Conservation (phyloP, 345 rosid species). For the Lumnitzera racemosa region DNA sequence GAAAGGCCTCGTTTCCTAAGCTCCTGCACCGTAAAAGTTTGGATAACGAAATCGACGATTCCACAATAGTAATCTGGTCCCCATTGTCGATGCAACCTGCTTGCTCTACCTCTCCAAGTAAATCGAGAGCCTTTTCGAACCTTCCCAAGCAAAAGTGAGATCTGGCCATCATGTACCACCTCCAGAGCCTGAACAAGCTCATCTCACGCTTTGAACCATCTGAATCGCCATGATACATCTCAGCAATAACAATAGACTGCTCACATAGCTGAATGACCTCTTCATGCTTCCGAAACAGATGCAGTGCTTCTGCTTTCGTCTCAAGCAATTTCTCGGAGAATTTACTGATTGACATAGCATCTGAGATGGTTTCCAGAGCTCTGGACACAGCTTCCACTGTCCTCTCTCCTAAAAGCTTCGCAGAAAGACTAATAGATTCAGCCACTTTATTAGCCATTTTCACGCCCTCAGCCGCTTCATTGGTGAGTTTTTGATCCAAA, state of each 20-base stretch:
- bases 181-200: constrained; percentile 50
- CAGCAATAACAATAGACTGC: constrained; percentile 54
- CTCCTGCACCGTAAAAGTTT: constrained; percentile 55
- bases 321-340: constrained; percentile 72
- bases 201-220: constrained; percentile 30
- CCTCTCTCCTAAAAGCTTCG: constrained; percentile 44
- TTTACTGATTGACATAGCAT: constrained; percentile 70
- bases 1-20: constrained; percentile 84
- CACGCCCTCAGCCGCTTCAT: constrained; percentile 89
- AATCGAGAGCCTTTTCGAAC: constrained; percentile 67
- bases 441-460: constrained; percentile 76
- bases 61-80: constrained; percentile 21
- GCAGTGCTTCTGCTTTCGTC: constrained; percentile 71
- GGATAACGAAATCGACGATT: constrained; percentile 50
- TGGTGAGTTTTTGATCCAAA: constrained; percentile 70
- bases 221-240: constrained; percentile 24
- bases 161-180: constrained; percentile 62
- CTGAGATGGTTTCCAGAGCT: constrained; percentile 54
- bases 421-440: constrained; percentile 30
- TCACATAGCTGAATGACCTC: constrained; percentile 78
- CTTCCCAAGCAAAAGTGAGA: constrained; percentile 73
- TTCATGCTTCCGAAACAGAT: constrained; percentile 49
- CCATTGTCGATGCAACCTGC: constrained; percentile 28
- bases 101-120: constrained; percentile 55
- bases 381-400: constrained; percentile 50